Base-by-base conservation (phyloP, 352 stramenopile genomes). In the Phytopythium vexans region DNA sequence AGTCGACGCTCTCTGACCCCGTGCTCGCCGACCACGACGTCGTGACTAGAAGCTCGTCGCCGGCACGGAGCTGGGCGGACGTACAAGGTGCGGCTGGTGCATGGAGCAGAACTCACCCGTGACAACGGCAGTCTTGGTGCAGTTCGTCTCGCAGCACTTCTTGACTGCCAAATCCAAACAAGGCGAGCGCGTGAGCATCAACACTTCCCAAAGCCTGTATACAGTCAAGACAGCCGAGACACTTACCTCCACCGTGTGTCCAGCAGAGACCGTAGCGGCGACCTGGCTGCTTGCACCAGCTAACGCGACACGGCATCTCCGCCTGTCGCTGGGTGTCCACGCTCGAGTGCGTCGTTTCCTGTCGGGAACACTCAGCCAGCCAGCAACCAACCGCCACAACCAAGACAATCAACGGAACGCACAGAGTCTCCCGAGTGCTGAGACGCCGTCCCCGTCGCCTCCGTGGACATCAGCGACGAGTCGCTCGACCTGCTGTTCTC, bases 251-350 rank as follows among this genome's bases (percentile, higher is more conserved):
- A 12, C 74, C 72, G 42, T 83, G 72, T 4, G 59, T 68, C 72
- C 70, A 86, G 40, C 74, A 86, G 21, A 86, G 54, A 8, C 74
- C 74, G 48, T 69, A 65, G 47, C 66, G 72, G 49, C 75, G 68
- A n/a, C 64, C 67, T 41, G 51, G 37, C 4, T 68, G 49, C n/a
- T 58, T 60, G 41, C 72, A 86, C 74, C 74, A 86, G 27, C 47
- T 60, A 45, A 82, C 70, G 41, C 67, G 72, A 35, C 74, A 86
- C 8, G 48, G 4, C 4, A 41, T 32, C 46, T 66, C 43, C 27
- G 32, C 8, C 37, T 58, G 52, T 4, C 21, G 32, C 10, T 52
- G 49, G 21, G 21, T 27, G 21, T 27, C 21, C 21, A 27, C 21
- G 21, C 21, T 27, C 21, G 21, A 27, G 2, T 27, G 21, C 21